Conservation (phyloP, 2,329 filamentous ascomycete species). For the Fusarium papillatum region DNA sequence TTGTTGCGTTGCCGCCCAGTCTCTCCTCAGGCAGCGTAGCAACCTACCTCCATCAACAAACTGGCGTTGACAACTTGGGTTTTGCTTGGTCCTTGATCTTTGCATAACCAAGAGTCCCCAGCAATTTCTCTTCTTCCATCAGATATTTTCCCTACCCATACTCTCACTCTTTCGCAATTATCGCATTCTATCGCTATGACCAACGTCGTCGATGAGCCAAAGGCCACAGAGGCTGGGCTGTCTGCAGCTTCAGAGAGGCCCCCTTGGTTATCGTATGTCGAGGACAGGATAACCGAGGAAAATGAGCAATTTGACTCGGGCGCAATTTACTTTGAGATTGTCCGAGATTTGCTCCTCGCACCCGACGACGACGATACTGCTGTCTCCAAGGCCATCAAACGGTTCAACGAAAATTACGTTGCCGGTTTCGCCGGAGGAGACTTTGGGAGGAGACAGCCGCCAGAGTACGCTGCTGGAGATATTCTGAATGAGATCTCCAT, state of each 20-base stretch:
- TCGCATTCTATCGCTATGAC: not conserved
- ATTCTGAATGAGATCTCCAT: not conserved
- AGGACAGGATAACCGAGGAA: conserved; percentile 7
- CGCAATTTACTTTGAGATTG: not conserved
- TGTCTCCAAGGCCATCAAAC: not conserved
- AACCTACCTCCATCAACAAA: not conserved
- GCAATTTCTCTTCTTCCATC: not conserved
- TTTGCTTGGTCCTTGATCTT: not conserved
- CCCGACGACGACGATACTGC: not conserved
- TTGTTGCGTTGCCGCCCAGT: not conserved
- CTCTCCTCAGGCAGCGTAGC: not conserved
- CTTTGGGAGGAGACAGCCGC: not conserved
- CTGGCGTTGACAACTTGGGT: not conserved
- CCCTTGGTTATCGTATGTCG: not conserved
- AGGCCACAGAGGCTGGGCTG: not conserved
- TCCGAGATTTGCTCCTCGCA: conserved; percentile 2
- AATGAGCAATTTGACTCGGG: not conserved
- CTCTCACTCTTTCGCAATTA: not conserved
- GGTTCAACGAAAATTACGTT: not conserved
- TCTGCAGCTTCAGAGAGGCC: not conserved
- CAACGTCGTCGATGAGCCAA: not conserved
- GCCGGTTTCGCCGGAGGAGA: not conserved
- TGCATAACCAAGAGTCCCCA: not conserved
- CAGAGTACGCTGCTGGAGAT: conserved; percentile 7
- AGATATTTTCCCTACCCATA: not conserved